Conservation (phyloP, 768 basidiomycete genomes). For the Kwoniella dendrophila region DNA sequence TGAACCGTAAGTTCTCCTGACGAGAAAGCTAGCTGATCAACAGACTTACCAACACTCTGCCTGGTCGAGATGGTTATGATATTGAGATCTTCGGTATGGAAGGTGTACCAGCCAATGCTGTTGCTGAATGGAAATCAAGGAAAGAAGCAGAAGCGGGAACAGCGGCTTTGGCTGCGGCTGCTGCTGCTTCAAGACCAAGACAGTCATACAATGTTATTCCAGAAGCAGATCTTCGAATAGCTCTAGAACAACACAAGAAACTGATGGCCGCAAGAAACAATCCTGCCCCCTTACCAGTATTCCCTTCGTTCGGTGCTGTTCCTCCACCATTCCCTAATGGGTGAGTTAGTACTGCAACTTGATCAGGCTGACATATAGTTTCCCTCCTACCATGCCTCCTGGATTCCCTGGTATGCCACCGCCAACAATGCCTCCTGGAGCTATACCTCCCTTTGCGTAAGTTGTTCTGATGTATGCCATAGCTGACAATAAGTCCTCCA, state of each 20-base stretch:
- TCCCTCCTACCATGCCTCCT: slow-evolving; percentile 63
- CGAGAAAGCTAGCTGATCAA: slow-evolving; percentile 39
- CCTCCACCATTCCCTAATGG: slow-evolving; percentile 58
- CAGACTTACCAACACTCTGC: slow-evolving; percentile 95
- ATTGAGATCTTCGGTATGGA: slow-evolving; percentile 99
- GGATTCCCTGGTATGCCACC: slow-evolving; percentile 31
- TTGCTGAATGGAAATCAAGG: slow-evolving; percentile 92
- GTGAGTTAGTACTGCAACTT: slow-evolving; percentile 18
- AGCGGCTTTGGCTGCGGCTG: slow-evolving; percentile 39
- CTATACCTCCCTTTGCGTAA: slow-evolving; percentile 33
- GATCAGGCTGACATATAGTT: slow-evolving; percentile 58
- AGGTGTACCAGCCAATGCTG: slow-evolving; percentile 89
- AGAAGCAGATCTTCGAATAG: slow-evolving; percentile 80
- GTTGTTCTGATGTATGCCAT: background rate
- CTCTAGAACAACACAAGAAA: slow-evolving; percentile 85
- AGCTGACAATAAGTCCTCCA: slow-evolving; percentile 28
- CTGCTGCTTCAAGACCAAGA: slow-evolving; percentile 68
- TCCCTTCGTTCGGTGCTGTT: slow-evolving; percentile 54
- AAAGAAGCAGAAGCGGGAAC: slow-evolving; percentile 93
- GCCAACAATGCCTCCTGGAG: slow-evolving; percentile 23
- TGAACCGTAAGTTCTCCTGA: slow-evolving; percentile 66
- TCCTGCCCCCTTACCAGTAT: slow-evolving; percentile 51
- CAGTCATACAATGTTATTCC: slow-evolving; percentile 72
- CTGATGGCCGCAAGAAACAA: slow-evolving; percentile 71
- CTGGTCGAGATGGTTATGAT: slow-evolving; percentile 95